Percentiles rank a stretch among this genome's conserved stretches.
phyloP scores from a whole-genome alignment of 345 rosid species.

The Psidium guajava region DNA sequence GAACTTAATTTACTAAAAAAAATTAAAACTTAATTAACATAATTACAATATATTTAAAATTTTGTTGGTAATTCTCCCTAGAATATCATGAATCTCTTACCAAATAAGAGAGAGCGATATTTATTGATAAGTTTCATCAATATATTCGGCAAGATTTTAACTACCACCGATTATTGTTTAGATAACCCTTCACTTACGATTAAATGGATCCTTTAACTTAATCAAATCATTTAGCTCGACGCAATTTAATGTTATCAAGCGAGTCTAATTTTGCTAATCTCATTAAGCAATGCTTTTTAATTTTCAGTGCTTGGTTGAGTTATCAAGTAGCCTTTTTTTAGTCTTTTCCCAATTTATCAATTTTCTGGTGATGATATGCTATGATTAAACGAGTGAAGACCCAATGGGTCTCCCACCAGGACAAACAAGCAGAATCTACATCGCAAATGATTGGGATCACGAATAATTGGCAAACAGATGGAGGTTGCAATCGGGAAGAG shows the following conservation, averaged over 20 bases:
- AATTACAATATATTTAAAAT: too few relatives aligned
- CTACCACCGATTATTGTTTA: not conserved
- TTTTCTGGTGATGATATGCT: not conserved
- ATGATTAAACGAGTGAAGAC: not conserved
- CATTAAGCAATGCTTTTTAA: fast-evolving
- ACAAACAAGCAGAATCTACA: not conserved
- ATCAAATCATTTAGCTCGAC: not conserved
- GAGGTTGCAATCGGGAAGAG: not conserved
- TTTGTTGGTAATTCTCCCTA: too few relatives aligned
- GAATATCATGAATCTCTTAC: not conserved
- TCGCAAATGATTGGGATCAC: not conserved
- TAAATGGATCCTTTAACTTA: not conserved
- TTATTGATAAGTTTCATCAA: not conserved
- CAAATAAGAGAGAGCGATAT: fast-evolving
- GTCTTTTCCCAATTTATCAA: not conserved
- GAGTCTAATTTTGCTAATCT: not conserved
- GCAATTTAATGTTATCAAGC: too few relatives aligned
- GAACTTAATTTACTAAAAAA: too few relatives aligned
- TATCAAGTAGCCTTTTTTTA: not conserved
- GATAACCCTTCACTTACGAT: not conserved
- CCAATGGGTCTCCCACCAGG: not conserved
- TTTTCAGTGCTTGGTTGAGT: not conserved
- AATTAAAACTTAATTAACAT: too few relatives aligned
- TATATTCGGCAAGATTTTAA: not conserved
- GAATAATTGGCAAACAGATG: not conserved